Evolutionary conservation across 257 asterid species (phyloP).

Genomic region (Solanum chaucha): DNA sequence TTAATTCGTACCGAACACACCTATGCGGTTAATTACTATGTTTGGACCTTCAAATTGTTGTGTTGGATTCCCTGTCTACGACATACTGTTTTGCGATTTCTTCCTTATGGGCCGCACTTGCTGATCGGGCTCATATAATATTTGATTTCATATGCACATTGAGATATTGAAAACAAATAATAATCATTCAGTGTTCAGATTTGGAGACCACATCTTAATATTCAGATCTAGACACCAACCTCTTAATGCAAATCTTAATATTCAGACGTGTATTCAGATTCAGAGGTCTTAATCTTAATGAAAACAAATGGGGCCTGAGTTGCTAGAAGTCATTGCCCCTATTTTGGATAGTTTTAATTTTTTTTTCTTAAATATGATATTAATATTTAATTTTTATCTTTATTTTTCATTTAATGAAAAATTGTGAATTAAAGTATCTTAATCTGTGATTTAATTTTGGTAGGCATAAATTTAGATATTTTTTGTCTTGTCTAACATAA

Average conservation of each 20-base stretch:
- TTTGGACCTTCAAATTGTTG: background rate
- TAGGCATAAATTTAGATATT: background rate
- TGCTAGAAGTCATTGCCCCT: background rate
- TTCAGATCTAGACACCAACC: too few species aligned
- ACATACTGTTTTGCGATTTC: background rate
- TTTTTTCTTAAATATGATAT: too few species aligned
- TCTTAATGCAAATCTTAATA: too few species aligned
- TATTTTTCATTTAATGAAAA: background rate
- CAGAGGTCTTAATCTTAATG: too few species aligned
- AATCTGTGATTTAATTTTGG: background rate
- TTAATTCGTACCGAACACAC: background rate
- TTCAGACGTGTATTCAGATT: too few species aligned
- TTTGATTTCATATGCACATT: too few species aligned
- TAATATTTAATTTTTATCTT: too few species aligned
- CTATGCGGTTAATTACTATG: background rate
- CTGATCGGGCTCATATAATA: background rate
- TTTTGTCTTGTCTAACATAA: too few species aligned
- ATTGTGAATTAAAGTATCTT: background rate
- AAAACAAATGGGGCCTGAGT: background rate
- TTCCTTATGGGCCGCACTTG: background rate
- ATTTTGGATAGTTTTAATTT: background rate
- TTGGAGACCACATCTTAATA: too few species aligned
- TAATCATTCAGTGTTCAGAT: too few species aligned
- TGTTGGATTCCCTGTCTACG: background rate
- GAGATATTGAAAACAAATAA: too few species aligned